These are phyloP conservation scores for Fusarium tanahbumbuense DNA, from an alignment of 2,329 filamentous ascomycete species.

Conservation along the genomic window DNA sequence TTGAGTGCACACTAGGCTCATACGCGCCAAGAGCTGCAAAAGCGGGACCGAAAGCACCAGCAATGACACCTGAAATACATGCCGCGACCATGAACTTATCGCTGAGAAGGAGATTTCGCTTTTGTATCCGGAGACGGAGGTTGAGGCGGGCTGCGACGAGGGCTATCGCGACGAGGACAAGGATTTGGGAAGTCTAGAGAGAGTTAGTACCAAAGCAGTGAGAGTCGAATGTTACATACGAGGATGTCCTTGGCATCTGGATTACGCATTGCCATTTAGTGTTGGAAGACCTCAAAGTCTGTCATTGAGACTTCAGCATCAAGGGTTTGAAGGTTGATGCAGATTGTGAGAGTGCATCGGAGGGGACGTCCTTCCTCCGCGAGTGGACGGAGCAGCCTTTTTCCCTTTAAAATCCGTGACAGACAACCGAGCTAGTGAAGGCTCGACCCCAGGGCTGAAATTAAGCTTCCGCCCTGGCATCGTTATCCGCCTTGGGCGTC, in stretches of 20 bases:
- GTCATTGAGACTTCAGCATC: neutral
- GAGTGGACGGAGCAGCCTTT: neutral
- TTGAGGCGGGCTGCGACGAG: slow-evolving; percentile 34
- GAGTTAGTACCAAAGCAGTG: neutral
- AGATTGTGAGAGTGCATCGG: neutral
- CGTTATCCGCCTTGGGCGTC: neutral
- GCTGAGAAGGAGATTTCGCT: slow-evolving; percentile 21
- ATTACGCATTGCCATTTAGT: neutral
- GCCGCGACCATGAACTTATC: slow-evolving; percentile 37
- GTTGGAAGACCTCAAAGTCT: too few species aligned
- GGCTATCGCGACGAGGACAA: slow-evolving; percentile 18
- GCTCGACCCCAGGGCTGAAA: neutral
- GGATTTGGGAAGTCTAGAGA: slow-evolving; percentile 10
- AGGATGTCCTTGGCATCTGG: slow-evolving; percentile 4
- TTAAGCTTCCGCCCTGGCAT: neutral
- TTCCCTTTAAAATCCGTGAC: neutral
- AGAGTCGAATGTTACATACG: neutral
- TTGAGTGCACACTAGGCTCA: slow-evolving; percentile 21
- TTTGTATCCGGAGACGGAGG: slow-evolving; percentile 30
- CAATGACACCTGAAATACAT: slow-evolving; percentile 16
- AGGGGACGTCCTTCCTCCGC: neutral
- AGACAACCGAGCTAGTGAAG: neutral
- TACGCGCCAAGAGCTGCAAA: slow-evolving; percentile 24
- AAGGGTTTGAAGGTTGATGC: neutral
- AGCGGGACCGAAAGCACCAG: slow-evolving; percentile 14